Evolutionary conservation across 768 basidiomycete species (phyloP), one percentile per base, ranked within the genome.

Genomic region (Leccinum rimulosum): DNA sequence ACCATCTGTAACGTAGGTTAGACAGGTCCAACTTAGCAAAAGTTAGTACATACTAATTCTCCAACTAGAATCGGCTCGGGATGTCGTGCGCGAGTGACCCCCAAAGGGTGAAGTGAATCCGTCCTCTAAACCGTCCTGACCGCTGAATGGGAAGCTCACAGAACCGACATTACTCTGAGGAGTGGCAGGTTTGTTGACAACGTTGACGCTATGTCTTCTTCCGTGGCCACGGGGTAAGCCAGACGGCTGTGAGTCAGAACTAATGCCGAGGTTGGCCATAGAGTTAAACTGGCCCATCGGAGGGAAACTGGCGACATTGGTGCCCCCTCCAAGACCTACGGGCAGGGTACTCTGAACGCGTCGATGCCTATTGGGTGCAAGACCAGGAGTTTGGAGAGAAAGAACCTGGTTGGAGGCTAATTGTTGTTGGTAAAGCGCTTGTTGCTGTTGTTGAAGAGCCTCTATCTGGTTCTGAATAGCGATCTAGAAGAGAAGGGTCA

Each of bases 401-500:
- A 93, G 76, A 52, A 94, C 88, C 64, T 89, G 87, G 68, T 92
- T 92, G 31, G 91, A 93, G 2, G 90, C 93, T 56, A 96, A 80
- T 65, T 95, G 92, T 59, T 93, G 91, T 68, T 94, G 92, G 69
- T 94, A 91, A 38, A 96, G 82, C 27, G 86, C 90, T 64, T 93
- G 89, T 65, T 96, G 93, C 62, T 96, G 93, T 54, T 93, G 90
- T 66, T 94, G 91, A 59, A 96, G 77, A 5, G 83, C 89, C 75
- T 94, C 93, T 63, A 95, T 95, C 74, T 96, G 93, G 66, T 73
- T 92, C 75, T 95, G 94, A 57, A 96, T 70, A 49, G 92, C 92
- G 68, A 95, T 91, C 91, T 93, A 68, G 47, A 59, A 38, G 40
- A 56, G 52, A 63, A 50, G n/a, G 50, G 59, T 56, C 36, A 56